Percentiles rank a stretch among this genome's conserved stretches.
Conservation (phyloP, 1,284 basidiomycete species). For the Neotropicomus parvogracilis region DNA sequence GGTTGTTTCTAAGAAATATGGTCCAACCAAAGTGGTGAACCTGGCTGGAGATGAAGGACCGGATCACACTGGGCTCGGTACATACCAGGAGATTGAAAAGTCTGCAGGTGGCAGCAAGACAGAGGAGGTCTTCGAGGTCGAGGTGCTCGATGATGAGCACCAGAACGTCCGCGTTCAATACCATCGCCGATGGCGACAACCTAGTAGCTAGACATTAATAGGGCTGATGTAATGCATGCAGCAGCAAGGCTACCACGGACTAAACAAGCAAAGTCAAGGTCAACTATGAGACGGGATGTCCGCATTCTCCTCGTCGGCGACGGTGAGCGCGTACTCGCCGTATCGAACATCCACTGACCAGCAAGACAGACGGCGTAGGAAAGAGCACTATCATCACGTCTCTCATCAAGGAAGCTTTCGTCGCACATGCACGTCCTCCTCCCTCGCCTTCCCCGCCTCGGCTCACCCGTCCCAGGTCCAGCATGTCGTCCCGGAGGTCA, state of each 20-base stretch:
- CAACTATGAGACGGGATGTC: constrained; percentile 85
- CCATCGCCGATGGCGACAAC: constrained; percentile 6
- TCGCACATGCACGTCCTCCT: constrained; percentile 64
- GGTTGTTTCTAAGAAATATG: constrained; percentile 45
- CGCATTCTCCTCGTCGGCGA: constrained; percentile 93
- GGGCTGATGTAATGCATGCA: constrained; percentile 23
- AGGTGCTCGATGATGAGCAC: constrained; percentile 51
- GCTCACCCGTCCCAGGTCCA: constrained; percentile 58
- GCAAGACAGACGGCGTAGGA: constrained; percentile 76
- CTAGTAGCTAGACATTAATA: no score
- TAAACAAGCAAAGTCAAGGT: no score
- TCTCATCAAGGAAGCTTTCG: constrained; percentile 92
- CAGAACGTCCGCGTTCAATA: constrained; percentile 53
- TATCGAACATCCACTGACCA: background rate
- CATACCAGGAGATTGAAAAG: constrained; percentile 48
- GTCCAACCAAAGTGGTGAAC: constrained; percentile 62
- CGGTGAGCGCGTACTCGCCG: constrained; percentile 47
- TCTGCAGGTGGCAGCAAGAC: constrained; percentile 46
- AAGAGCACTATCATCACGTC: constrained; percentile 95
- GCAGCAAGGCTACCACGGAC: background rate
- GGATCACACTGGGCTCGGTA: constrained; percentile 2
- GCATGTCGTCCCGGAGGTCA: constrained; percentile 91
- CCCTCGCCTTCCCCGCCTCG: constrained; percentile 4
- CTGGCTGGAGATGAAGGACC: constrained; percentile 35
- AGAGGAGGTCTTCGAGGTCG: constrained; percentile 42